Base-by-base conservation (phyloP, 2,329 filamentous ascomycete genomes). In the Aspergillus quadricinctus region DNA sequence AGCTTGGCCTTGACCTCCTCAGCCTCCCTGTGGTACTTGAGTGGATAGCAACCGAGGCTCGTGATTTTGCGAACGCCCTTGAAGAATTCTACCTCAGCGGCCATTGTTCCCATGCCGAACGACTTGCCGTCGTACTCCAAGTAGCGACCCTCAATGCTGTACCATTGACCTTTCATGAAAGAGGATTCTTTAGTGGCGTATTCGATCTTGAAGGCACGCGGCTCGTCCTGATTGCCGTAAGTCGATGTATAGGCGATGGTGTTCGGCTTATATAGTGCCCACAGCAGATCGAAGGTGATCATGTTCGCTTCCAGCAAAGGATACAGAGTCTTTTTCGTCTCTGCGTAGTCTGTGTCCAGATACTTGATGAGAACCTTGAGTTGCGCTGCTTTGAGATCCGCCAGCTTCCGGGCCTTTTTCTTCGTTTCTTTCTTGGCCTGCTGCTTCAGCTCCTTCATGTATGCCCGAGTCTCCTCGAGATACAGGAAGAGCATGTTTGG, bases 191-290 rank as follows among this genome's bases (percentile, higher is more conserved):
- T 89, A 65, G 86, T 86, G 0, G 88, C 87, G 61, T 86, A 83
- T 57, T 93, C 89, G 1, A 93, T 85, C 70, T 89, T 92, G 81
- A 95, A 93, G 9, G 88, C 88, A 17, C 90, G 84, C 1, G 90
- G 89, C 64, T 94, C 87, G 41, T 93, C 89, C 14, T 80, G 76
- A 37, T 84, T 86, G 3, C 88, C 88, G 60, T 96, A 96, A 0
- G 89, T 93, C 0, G 85, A 83, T 0, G 88, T 85, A 69, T 88
- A 93, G 1, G 85, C 88, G 21, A 96, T 83, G 0, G 89, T 91
- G 65, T 91, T 89, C 0, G 92, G 92, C 67, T 94, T 95, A 82
- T 89, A 95, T 3, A 96, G 76, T 0, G 91, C 90, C 92, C 92
- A 96, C 1, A 95, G 78, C 2, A 95, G 81, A 56, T 96, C 90